Conservation (phyloP, 2,329 filamentous ascomycete genomes). For the Proliferodiscus dingleyae region DNA sequence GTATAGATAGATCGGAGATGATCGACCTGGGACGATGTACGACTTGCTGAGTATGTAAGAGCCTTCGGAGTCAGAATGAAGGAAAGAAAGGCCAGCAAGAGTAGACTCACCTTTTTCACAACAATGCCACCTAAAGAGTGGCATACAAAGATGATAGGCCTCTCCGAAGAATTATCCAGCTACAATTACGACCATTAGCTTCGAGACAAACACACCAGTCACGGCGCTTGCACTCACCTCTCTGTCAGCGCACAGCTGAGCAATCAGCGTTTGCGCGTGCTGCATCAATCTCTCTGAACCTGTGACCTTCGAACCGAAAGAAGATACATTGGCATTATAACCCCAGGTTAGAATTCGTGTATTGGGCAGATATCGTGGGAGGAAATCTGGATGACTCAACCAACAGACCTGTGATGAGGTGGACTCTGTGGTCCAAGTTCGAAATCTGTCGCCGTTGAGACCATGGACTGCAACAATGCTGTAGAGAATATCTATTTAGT, state of each 20-base stretch:
- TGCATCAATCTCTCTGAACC: constrained; percentile 6
- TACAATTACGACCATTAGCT: neutral
- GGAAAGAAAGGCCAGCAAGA: neutral
- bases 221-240: neutral
- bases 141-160: constrained; percentile 20
- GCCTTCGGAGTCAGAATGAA: constrained; percentile 25
- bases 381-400: constrained; percentile 28
- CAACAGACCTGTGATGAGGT: constrained; percentile 32
- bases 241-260: constrained; percentile 5
- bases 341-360: constrained; percentile 29
- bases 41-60: constrained; percentile 30
- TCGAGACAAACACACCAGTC: neutral
- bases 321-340: constrained; percentile 20
- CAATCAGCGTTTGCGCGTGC: constrained; percentile 11
- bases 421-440: constrained; percentile 33
- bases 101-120: constrained; percentile 20
- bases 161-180: neutral
- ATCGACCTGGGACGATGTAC: constrained; percentile 21
- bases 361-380: constrained; percentile 29
- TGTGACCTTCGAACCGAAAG: constrained; percentile 1
- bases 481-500: neutral
- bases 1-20: constrained; percentile 35
- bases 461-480: constrained; percentile 37
- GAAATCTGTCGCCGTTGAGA: constrained; percentile 34
- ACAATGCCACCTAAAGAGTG: constrained; percentile 19